Base-by-base conservation (phyloP, 2,329 filamentous ascomycete genomes). In the Neopestalotiopsis clavispora region DNA sequence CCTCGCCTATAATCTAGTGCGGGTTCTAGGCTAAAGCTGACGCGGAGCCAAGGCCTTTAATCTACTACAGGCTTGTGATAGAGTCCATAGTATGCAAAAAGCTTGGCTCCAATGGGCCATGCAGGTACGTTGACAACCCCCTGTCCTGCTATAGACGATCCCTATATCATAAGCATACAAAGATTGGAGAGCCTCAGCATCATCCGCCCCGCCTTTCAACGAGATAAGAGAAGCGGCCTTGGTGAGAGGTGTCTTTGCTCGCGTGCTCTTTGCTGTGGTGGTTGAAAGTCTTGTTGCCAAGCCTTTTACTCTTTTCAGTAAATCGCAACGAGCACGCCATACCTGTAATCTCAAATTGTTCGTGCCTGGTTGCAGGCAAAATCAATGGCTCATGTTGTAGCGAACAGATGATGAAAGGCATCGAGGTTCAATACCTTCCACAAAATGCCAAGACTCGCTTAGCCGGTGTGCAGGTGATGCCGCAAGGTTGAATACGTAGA, bases 41-140 rank as follows among this genome's bases (percentile, higher is more conserved):
- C 63, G 63, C 32, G 63, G 63, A 66, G 63, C 63, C 63, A 66
- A 66, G 63, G 45, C 14, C 7, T 38, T 56, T 34, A 34, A 66
- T 66, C 63, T 66, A 66, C 63, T 45, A 57, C 63, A 66, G 17
- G 34, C 45, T 40, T 34, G 63, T 20, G 28, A 56, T 30, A 20
- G n/a, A 52, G 6, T 10, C 38, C 63, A 38, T 56, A n/a, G 34
- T 10, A 40, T 14, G 12, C 20, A 12, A 49, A 38, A 66, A 34
- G 40, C 49, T 66, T 66, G 42, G 63, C 28, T 34, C 34, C 34
- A 30, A 23, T 17, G 23, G 40, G 49, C 20, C 63, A 66, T 66
- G 63, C 63, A 66, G 63, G 63, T 32, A 66, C 63, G 32, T 10
- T 17, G 13, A 10, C 23, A 20, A 3, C 12, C 23, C 28, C 57